These are phyloP conservation scores for Stromatinia cepivora DNA, from an alignment of 2,329 filamentous ascomycete species.

Conservation along the genomic window DNA sequence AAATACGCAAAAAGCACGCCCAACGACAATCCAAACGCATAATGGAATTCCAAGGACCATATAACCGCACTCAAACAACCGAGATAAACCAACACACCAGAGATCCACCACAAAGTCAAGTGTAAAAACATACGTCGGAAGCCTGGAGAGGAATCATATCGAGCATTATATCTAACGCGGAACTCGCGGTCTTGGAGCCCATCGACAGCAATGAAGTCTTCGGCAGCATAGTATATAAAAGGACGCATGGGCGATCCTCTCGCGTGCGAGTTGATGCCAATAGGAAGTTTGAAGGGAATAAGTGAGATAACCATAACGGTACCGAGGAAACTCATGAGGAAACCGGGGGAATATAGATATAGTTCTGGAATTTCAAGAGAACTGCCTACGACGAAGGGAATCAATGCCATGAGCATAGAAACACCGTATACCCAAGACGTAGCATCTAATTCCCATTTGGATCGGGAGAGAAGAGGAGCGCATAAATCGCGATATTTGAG, in stretches of 20 bases:
- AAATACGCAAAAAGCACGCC: slow-evolving; percentile 32
- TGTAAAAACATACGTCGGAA: slow-evolving; percentile 30
- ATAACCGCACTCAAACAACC: slow-evolving; percentile 32
- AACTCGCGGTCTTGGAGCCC: slow-evolving; percentile 35
- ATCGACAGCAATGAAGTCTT: slow-evolving; percentile 36
- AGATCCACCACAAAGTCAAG: slow-evolving; percentile 33
- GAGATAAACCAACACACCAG: slow-evolving; percentile 29
- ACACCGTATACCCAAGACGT: slow-evolving; percentile 34
- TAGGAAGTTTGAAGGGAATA: slow-evolving; percentile 69
- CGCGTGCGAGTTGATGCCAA: slow-evolving; percentile 34
- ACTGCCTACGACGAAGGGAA: slow-evolving; percentile 32
- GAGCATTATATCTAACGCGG: slow-evolving; percentile 30
- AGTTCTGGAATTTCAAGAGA: slow-evolving; percentile 29
- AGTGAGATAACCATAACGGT: slow-evolving; percentile 75
- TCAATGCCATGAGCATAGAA: slow-evolving; percentile 31
- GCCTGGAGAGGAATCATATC: slow-evolving; percentile 29
- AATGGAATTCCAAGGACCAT: slow-evolving; percentile 33
- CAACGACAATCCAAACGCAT: slow-evolving; percentile 31
- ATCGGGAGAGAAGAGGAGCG: slow-evolving; percentile 32
- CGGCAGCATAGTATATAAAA: slow-evolving; percentile 34
- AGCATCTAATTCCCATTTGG: slow-evolving; percentile 32
- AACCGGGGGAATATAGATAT: slow-evolving; percentile 62
- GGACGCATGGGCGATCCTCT: slow-evolving; percentile 30
- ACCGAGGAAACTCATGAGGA: slow-evolving; percentile 78
- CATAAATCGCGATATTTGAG: slow-evolving; percentile 28